These are phyloP conservation scores for Populus tremula DNA, from an alignment of 345 rosid genomes.

Conservation along the genomic window DNA sequence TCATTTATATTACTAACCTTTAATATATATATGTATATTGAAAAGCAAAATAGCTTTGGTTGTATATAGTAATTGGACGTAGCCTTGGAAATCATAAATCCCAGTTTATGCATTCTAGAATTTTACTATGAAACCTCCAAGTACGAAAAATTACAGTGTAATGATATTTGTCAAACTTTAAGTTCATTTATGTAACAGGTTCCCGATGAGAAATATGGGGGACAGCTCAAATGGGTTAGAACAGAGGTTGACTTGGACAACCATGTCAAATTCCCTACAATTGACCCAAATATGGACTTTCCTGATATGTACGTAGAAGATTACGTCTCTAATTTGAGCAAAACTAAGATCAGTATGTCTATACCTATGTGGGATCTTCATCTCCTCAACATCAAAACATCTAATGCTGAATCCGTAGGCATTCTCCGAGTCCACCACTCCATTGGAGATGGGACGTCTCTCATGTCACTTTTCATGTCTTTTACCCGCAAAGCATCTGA, in stretches of 20 bases:
- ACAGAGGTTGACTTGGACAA: constrained; percentile 40
- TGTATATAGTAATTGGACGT: too few species aligned
- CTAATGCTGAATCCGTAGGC: constrained; percentile 30
- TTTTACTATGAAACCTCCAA: too few species aligned
- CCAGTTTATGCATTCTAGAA: too few species aligned
- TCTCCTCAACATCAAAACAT: constrained; percentile 34
- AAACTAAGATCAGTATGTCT: constrained; percentile 29
- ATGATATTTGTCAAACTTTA: too few species aligned
- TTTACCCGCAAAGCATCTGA: constrained; percentile 32
- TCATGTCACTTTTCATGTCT: constrained; percentile 57
- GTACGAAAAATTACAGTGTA: too few species aligned
- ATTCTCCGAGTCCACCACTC: constrained; percentile 62
- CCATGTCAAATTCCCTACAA: constrained; percentile 33
- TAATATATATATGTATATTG: too few species aligned
- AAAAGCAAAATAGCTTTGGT: too few species aligned
- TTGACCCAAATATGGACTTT: constrained; percentile 18
- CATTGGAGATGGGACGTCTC: constrained; percentile 58
- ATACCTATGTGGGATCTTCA: constrained; percentile 49
- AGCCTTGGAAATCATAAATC: too few species aligned
- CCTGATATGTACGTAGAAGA: constrained; percentile 37
- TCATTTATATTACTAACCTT: too few species aligned
- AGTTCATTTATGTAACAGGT: constrained; percentile 13
- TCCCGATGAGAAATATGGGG: constrained; percentile 17
- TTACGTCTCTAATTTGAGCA: constrained; percentile 35
- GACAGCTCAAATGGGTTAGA: constrained; percentile 37